Evolutionary conservation across 2,329 filamentous ascomycete species (phyloP).

Genomic region (Septoria petroselini): DNA sequence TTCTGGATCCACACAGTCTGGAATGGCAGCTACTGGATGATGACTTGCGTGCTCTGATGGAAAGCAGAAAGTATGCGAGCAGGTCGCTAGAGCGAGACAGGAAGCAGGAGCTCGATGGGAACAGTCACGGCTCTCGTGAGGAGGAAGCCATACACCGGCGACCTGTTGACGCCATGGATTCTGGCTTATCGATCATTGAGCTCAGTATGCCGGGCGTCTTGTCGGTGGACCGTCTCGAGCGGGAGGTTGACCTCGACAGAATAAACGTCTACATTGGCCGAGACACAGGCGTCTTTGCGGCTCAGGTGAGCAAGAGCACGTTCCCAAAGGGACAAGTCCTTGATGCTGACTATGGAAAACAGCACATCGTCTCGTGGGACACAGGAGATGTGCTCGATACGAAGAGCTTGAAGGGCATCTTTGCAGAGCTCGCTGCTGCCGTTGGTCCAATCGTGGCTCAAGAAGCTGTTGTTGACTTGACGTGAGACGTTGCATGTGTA

Average conservation of each 20-base stretch:
- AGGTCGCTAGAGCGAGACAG: slow-evolving; percentile 39
- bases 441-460: slow-evolving; percentile 60
- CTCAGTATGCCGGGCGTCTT: slow-evolving; percentile 67
- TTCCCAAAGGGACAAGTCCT: neutral
- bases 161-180: slow-evolving; percentile 34
- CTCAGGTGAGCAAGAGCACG: slow-evolving; percentile 2
- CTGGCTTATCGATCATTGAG: slow-evolving; percentile 53
- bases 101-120: slow-evolving; percentile 3
- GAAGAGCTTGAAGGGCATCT: slow-evolving; percentile 54
- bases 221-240: slow-evolving; percentile 52
- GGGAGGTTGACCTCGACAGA: slow-evolving; percentile 55
- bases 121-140: neutral
- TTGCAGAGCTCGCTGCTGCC: slow-evolving; percentile 66
- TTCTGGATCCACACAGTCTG: slow-evolving; percentile 61
- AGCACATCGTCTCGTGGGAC: slow-evolving; percentile 61
- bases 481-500: slow-evolving; percentile 7
- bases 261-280: slow-evolving; percentile 54
- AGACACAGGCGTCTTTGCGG: slow-evolving; percentile 3
- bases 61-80: slow-evolving; percentile 56
- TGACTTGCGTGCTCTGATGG: slow-evolving; percentile 43
- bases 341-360: neutral
- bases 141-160: slow-evolving; percentile 22
- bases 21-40: slow-evolving; percentile 37
- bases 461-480: slow-evolving; percentile 59
- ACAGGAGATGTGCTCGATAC: slow-evolving; percentile 50